phyloP scores from a whole-genome alignment of 352 stramenopile species.

The Phytophthora fragariaefolia region DNA sequence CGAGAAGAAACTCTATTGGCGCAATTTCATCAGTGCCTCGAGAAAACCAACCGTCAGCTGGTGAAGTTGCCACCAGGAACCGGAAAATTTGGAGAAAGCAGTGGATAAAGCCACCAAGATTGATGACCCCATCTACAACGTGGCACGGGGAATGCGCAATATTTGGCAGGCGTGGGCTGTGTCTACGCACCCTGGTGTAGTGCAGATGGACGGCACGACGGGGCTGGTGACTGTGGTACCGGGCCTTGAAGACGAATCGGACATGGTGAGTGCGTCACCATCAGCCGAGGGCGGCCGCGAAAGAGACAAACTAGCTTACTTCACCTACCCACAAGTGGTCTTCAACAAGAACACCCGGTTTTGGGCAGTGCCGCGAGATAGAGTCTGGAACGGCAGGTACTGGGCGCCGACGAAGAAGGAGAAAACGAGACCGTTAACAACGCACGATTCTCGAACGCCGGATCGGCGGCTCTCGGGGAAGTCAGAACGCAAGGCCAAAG shows the following conservation, averaged over 20 bases:
- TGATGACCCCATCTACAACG: conserved; percentile 6
- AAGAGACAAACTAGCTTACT: neutral
- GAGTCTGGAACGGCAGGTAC: neutral
- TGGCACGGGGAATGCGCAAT: neutral
- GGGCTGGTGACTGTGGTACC: neutral
- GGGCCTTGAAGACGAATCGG: neutral
- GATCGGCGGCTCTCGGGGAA: neutral
- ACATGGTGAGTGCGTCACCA: neutral
- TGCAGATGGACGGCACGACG: conserved; percentile 1
- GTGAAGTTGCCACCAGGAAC: neutral
- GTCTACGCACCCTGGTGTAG: neutral
- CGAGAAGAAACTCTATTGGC: neutral
- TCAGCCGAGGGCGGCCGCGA: neutral
- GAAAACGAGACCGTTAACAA: neutral
- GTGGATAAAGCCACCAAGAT: conserved; percentile 5
- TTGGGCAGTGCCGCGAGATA: neutral
- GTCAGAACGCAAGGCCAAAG: no score
- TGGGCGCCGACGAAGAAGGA: neutral
- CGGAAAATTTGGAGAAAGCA: neutral
- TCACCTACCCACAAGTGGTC: neutral
- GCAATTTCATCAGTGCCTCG: conserved; percentile 5
- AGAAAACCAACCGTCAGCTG: neutral
- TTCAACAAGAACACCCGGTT: neutral
- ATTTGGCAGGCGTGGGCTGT: conserved; percentile 7
- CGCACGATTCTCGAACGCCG: neutral